phyloP scores from a whole-genome alignment of 805 yeast species.

The Saturnispora sekii region DNA sequence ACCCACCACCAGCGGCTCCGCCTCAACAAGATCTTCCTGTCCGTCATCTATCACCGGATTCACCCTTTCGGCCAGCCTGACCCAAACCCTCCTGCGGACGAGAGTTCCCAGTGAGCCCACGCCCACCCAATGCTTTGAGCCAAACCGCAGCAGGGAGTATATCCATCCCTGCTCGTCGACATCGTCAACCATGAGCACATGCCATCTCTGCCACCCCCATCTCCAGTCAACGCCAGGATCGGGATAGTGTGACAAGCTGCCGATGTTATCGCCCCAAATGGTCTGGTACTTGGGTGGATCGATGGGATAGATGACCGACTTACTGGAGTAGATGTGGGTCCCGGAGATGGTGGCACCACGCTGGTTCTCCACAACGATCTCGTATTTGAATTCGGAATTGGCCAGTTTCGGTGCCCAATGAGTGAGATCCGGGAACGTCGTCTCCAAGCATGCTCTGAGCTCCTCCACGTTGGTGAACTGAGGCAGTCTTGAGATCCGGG shows the following conservation, averaged over 20 bases:
- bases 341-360: constrained; percentile 46
- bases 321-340: constrained; percentile 37
- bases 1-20: background rate
- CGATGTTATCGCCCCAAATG: constrained; percentile 31
- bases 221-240: constrained; percentile 42
- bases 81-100: constrained; percentile 43
- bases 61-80: constrained; percentile 23
- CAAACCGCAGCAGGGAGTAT: constrained; percentile 35
- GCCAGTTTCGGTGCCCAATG: background rate
- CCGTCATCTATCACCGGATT: too few relatives aligned
- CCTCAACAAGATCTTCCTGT: background rate
- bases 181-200: constrained; percentile 42
- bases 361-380: constrained; percentile 43
- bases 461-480: constrained; percentile 1
- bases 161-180: constrained; percentile 54
- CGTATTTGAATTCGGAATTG: constrained; percentile 19
- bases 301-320: constrained; percentile 36
- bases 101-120: constrained; percentile 39
- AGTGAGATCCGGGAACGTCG: background rate
- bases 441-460: background rate
- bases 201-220: constrained; percentile 51
- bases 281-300: constrained; percentile 45
- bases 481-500: constrained; percentile 1
- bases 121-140: constrained; percentile 41
- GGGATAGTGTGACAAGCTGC: constrained; percentile 27